Conservation (phyloP, 2,329 filamentous ascomycete species). For the Botryotinia convoluta region DNA sequence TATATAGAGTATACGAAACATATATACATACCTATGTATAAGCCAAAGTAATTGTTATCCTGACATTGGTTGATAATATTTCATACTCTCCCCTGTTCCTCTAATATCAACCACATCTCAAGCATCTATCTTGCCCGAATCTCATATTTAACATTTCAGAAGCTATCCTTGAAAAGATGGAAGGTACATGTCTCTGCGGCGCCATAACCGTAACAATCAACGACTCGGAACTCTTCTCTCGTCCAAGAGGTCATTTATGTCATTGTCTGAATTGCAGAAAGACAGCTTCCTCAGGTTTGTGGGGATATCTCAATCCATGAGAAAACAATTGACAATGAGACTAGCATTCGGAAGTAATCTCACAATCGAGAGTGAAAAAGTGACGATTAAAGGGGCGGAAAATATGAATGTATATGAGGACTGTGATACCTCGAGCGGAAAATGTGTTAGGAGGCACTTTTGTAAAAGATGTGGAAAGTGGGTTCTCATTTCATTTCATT, state of each 20-base stretch:
- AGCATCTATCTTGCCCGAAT: neutral
- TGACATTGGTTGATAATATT: too few relatives aligned
- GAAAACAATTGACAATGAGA: neutral
- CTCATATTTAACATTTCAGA: neutral
- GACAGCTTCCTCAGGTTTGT: slow-evolving; percentile 7
- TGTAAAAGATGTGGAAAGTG: slow-evolving; percentile 47
- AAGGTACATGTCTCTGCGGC: slow-evolving; percentile 47
- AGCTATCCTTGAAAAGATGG: slow-evolving; percentile 21
- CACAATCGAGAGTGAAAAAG: slow-evolving; percentile 41
- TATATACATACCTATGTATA: neutral
- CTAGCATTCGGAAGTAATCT: slow-evolving; percentile 29
- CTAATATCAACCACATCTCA: neutral
- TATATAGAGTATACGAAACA: too few relatives aligned
- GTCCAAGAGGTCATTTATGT: slow-evolving; percentile 47
- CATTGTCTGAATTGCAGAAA: slow-evolving; percentile 47
- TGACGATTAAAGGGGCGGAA: slow-evolving; percentile 41
- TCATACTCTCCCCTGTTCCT: neutral
- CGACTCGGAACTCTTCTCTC: slow-evolving; percentile 46
- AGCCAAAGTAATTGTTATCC: neutral
- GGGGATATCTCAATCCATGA: neutral
- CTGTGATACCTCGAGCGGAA: slow-evolving; percentile 46
- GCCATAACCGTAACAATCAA: slow-evolving; percentile 48
- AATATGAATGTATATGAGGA: slow-evolving; percentile 47
- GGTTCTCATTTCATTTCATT: slow-evolving; percentile 28
- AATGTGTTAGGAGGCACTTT: slow-evolving; percentile 45